phyloP scores from a whole-genome alignment of 805 yeast genomes.

The Zygosaccharomyces lentus region DNA sequence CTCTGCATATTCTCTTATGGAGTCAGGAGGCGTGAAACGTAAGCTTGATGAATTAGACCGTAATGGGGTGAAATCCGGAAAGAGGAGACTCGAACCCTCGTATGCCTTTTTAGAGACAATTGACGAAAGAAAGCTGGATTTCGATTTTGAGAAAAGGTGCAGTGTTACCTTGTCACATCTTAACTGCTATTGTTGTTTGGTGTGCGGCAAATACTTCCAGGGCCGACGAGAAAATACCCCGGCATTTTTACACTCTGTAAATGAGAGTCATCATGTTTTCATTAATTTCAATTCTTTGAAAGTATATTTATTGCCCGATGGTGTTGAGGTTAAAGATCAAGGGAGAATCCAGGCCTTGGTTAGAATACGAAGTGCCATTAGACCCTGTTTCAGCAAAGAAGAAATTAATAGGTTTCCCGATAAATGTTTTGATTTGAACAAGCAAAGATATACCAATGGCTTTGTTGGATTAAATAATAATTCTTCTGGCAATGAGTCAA shows the following conservation, averaged over 20 bases:
- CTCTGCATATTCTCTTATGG: not conserved
- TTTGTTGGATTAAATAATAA: conserved; percentile 57
- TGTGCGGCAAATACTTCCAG: conserved; percentile 68
- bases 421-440: conserved; percentile 41
- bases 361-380: conserved; percentile 50
- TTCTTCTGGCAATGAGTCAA: conserved; percentile 44
- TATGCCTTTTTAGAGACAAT: conserved; percentile 31
- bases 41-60: not conserved
- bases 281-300: conserved; percentile 49
- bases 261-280: conserved; percentile 59
- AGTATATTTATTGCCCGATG: conserved; percentile 57
- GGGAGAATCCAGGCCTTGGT: conserved; percentile 37
- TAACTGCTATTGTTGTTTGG: conserved; percentile 67
- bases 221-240: conserved; percentile 63
- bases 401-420: conserved; percentile 36
- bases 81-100: conserved; percentile 7
- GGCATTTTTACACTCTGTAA: conserved; percentile 63
- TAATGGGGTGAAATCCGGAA: not conserved
- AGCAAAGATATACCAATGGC: conserved; percentile 53
- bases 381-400: conserved; percentile 45
- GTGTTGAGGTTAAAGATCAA: conserved; percentile 21
- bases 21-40: not conserved
- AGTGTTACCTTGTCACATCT: conserved; percentile 54
- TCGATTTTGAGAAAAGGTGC: conserved; percentile 68
- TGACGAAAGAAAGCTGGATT: conserved; percentile 43